phyloP scores from a whole-genome alignment of 345 rosid species.

The Pistacia integerrima region DNA sequence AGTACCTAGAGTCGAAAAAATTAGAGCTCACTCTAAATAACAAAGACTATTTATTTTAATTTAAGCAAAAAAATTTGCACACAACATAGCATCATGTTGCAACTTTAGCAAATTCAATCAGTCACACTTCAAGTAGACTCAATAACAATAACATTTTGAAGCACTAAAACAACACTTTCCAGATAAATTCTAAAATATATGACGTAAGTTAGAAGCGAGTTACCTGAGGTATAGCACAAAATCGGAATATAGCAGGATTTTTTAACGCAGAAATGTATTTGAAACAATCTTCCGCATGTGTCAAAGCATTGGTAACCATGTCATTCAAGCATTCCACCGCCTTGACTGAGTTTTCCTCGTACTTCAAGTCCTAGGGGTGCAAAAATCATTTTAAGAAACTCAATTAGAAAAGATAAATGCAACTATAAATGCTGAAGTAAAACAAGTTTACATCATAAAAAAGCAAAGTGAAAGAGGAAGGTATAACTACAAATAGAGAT shows the following conservation, averaged over 20 bases:
- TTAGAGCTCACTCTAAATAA: neutral
- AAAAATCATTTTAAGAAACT: slow-evolving; percentile 5
- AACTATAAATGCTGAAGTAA: slow-evolving; percentile 11
- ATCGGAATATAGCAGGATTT: slow-evolving; percentile 77
- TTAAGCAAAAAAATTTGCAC: neutral
- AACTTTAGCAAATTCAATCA: neutral
- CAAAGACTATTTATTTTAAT: neutral
- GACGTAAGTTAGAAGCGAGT: neutral
- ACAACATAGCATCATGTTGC: neutral
- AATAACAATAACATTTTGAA: neutral
- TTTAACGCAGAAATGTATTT: slow-evolving; percentile 65
- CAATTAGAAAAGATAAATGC: slow-evolving; percentile 6
- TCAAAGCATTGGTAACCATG: slow-evolving; percentile 85
- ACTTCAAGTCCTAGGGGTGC: slow-evolving; percentile 71
- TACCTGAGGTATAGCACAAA: slow-evolving; percentile 96
- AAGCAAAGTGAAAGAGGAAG: neutral
- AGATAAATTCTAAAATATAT: neutral
- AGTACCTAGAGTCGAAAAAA: neutral
- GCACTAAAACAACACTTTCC: neutral
- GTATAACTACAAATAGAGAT: neutral
- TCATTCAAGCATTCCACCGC: slow-evolving; percentile 95
- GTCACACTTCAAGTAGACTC: neutral
- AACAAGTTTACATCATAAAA: neutral
- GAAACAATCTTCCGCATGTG: slow-evolving; percentile 77
- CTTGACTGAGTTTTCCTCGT: slow-evolving; percentile 75